A percentile compares a stretch with the other conserved stretches of the same genome.
Evolutionary conservation across 768 basidiomycete species (phyloP).

Genomic region (Podaxis rugospora): DNA sequence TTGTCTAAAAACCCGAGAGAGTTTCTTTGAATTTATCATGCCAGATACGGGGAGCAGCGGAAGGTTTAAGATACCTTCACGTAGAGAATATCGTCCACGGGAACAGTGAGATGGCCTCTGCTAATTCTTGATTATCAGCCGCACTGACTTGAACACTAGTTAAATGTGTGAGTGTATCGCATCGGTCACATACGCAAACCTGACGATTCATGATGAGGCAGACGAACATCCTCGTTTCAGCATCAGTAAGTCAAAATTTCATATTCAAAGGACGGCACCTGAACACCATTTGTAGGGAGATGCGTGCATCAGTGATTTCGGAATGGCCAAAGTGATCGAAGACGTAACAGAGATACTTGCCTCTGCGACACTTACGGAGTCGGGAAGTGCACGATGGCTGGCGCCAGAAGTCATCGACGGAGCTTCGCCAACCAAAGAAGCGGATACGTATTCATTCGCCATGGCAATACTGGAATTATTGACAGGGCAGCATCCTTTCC

Average conservation of each 20-base stretch:
- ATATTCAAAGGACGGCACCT: background rate
- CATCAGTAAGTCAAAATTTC: slow-evolving; percentile 29
- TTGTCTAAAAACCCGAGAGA: background rate
- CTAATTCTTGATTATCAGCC: background rate
- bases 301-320: slow-evolving; percentile 60
- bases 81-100: slow-evolving; percentile 49
- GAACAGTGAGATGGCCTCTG: slow-evolving; percentile 41
- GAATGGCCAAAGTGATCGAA: slow-evolving; percentile 57
- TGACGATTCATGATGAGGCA: slow-evolving; percentile 17
- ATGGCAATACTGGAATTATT: slow-evolving; percentile 60
- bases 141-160: slow-evolving; percentile 27
- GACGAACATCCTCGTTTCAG: slow-evolving; percentile 57
- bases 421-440: slow-evolving; percentile 39
- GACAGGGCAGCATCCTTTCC: slow-evolving; percentile 49
- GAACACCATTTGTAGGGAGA: slow-evolving; percentile 32
- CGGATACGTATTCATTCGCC: slow-evolving; percentile 55
- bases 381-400: slow-evolving; percentile 52
- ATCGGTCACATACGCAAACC: no score
- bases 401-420: slow-evolving; percentile 55
- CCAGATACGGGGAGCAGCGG: slow-evolving; percentile 50
- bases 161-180: slow-evolving; percentile 46
- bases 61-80: slow-evolving; percentile 57
- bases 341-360: slow-evolving; percentile 48
- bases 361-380: slow-evolving; percentile 43
- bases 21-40: background rate